phyloP scores from a whole-genome alignment of 306 rosid species.

The Cicer arietinum region DNA sequence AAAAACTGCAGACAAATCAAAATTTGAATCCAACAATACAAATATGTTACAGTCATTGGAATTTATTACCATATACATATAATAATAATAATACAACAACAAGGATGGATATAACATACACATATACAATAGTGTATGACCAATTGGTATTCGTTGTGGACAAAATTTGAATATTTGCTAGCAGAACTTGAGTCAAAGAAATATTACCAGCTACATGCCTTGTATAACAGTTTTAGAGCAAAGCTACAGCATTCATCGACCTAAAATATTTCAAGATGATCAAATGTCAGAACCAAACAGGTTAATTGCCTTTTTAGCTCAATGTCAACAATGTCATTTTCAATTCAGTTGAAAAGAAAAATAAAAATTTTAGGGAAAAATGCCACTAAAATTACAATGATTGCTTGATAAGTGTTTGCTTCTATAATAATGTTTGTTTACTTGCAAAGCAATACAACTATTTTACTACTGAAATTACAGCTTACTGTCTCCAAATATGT shows the following conservation, averaged over 20 bases:
- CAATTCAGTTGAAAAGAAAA: no score
- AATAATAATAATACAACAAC: not conserved
- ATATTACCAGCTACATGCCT: not conserved
- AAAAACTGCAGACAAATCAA: not conserved
- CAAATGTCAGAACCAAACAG: constrained; percentile 11
- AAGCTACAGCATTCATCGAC: constrained; percentile 30
- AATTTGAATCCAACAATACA: constrained; percentile 11
- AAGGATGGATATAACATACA: not conserved
- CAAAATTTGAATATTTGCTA: not conserved
- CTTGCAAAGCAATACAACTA: not conserved
- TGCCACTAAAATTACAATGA: not conserved
- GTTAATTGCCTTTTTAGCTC: not conserved
- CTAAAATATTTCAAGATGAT: constrained; percentile 32
- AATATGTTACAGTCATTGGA: not conserved
- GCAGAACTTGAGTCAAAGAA: not conserved
- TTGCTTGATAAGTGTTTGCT: not conserved
- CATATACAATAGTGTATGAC: not conserved
- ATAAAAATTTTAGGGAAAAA: not conserved
- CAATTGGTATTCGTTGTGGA: not conserved
- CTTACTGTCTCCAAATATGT: no score
- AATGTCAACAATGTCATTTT: no score
- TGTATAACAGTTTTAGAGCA: not conserved
- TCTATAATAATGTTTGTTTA: constrained; percentile 2
- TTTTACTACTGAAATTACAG: not conserved
- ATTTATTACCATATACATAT: not conserved